Evolutionary conservation across 2,329 filamentous ascomycete species (phyloP), one percentile per base, ranked within the genome.

Genomic region (Colletotrichum musae): DNA sequence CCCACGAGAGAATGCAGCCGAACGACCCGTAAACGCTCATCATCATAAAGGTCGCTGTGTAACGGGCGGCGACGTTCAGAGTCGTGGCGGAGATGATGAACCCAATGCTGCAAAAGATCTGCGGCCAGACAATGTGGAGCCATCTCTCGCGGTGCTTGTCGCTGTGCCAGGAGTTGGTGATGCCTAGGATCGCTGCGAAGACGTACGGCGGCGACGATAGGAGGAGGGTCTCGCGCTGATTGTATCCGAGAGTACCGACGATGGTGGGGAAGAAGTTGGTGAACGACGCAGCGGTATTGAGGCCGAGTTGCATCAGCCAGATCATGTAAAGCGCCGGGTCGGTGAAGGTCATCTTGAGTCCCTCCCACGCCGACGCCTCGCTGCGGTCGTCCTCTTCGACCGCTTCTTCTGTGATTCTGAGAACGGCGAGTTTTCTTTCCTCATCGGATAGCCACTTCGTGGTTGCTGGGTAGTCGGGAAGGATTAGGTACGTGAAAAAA

Each of bases 1-100:
- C 94, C 93, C 93, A 96, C 3, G 90, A 87, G 5, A 93, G 82
- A 1, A 66, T 36, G 36, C 41, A 36, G 43, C 47, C 47, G 13
- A 56, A 52, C 10, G 54, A 41, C 3, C 51, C 53, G 51, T 63
- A 63, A 15, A 56, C 41, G 28, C 58, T 54, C 41, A 52, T 60
- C 50, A 58, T 56, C 18, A 58, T 41, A 28, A 32, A 68, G 72
- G 52, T 60, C 77, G 63, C 56, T 2, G 41, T 47, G 26, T 66
- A 66, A 5, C 63, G 50, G 1, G 63, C 63, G 6, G 56, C 63
- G 6, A 45, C 36, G 32, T 59, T 50, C 6, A 66, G 63, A 9
- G 63, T 59, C n/a, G 56, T 43, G 9, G 56, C 56, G 5, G 63
- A 66, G 24, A 66, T 54, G 16, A 66, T 59, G 28, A 66, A 66